Evolutionary conservation across 2,329 filamentous ascomycete genomes (phyloP).

Genomic region (Apiospora hydei): DNA sequence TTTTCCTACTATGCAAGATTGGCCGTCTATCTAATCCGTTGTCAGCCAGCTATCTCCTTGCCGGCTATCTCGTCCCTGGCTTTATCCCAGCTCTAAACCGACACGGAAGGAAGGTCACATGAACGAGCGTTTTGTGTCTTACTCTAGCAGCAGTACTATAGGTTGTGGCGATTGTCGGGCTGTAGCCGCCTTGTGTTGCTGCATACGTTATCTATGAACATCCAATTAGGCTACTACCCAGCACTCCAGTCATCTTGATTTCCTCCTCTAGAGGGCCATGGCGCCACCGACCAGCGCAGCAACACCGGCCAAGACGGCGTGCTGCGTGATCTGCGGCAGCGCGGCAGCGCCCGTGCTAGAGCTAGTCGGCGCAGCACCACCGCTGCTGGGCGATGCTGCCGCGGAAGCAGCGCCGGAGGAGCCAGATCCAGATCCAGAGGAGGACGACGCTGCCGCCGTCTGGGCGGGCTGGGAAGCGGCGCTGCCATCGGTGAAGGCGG

Average conservation of each 20-base stretch:
- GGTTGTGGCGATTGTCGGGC: not conserved
- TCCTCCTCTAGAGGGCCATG: not conserved
- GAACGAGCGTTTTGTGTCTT: too few species aligned
- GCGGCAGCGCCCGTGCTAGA: not conserved
- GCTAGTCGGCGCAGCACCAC: not conserved
- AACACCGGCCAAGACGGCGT: constrained; percentile 4
- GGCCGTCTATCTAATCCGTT: not conserved
- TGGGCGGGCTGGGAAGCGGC: not conserved
- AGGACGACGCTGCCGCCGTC: not conserved
- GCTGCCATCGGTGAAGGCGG: not conserved
- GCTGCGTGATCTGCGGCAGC: constrained; percentile 1
- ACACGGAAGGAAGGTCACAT: not conserved
- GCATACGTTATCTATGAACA: not conserved
- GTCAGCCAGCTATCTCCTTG: not conserved
- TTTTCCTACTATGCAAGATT: not conserved
- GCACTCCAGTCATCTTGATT: not conserved
- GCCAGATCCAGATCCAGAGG: not conserved
- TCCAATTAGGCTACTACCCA: not conserved
- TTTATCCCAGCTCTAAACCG: not conserved
- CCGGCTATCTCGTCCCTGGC: not conserved
- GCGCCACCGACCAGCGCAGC: constrained; percentile 19
- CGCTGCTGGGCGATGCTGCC: not conserved
- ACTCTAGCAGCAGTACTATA: too few species aligned
- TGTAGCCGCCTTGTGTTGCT: not conserved
- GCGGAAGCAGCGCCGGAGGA: not conserved